Evolutionary conservation across 495 filamentous ascomycete species (phyloP).

Genomic region (Halenospora varia): DNA sequence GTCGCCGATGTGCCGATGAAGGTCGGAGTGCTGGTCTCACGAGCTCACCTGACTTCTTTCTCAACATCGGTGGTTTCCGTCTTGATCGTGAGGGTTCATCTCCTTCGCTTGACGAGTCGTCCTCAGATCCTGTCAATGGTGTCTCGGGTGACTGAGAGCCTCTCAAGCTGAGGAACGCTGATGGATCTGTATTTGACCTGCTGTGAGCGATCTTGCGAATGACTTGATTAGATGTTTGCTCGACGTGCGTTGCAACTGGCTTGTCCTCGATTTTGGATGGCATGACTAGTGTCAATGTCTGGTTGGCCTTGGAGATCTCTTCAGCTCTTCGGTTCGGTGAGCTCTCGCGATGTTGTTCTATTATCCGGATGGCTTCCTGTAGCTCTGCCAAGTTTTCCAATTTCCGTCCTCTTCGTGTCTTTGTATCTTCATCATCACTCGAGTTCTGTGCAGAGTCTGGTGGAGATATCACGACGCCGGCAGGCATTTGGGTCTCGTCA

Average conservation of each 20-base stretch:
- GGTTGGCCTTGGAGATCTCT: slow-evolving; percentile 26
- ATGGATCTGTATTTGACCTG: slow-evolving; percentile 77
- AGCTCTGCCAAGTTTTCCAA: slow-evolving; percentile 70
- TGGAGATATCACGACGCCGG: slow-evolving; percentile 79
- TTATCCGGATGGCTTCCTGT: slow-evolving; percentile 75
- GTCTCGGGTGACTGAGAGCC: slow-evolving; percentile 47
- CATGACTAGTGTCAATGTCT: slow-evolving; percentile 31
- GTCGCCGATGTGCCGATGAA: slow-evolving; percentile 64
- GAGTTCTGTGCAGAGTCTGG: slow-evolving; percentile 75
- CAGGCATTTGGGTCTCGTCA: slow-evolving; percentile 62
- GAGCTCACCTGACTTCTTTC: slow-evolving; percentile 97
- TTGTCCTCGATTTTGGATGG: slow-evolving; percentile 27
- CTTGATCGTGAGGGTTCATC: slow-evolving; percentile 49
- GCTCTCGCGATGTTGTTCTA: slow-evolving; percentile 60
- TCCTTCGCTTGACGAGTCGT: slow-evolving; percentile 53
- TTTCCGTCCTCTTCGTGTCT: slow-evolving; percentile 45
- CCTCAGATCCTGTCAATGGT: slow-evolving; percentile 55
- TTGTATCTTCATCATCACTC: slow-evolving; percentile 76
- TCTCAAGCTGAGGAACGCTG: slow-evolving; percentile 45
- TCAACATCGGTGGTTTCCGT: slow-evolving; percentile 78
- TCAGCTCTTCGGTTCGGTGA: slow-evolving; percentile 49
- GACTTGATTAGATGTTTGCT: slow-evolving; percentile 21
- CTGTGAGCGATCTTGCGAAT: slow-evolving; percentile 59
- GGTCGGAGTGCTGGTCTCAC: slow-evolving; percentile 88
- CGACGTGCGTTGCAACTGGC: slow-evolving; percentile 13